Evolutionary conservation across 441 rosid genomes (phyloP).

Genomic region (Euphorbia celastroides): DNA sequence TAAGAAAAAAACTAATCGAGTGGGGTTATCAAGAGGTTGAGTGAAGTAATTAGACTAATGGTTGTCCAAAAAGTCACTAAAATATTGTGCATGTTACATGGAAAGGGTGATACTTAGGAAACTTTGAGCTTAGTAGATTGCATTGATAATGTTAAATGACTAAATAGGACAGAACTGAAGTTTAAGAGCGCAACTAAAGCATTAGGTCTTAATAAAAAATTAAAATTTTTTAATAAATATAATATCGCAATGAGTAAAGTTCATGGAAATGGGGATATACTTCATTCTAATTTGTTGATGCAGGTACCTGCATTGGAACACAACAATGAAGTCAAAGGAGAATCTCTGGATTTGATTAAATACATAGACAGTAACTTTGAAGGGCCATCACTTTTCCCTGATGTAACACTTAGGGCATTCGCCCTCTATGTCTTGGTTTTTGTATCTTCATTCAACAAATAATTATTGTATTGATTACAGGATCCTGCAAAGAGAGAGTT

Average conservation of each 20-base stretch:
- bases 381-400: slow-evolving; percentile 74
- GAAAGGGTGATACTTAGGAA: too few relatives aligned
- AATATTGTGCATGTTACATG: background rate
- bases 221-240: too few relatives aligned
- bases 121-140: too few relatives aligned
- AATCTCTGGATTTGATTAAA: slow-evolving; percentile 71
- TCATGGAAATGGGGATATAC: background rate
- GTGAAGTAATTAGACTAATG: too few relatives aligned
- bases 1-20: too few relatives aligned
- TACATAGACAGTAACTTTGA: slow-evolving; percentile 64
- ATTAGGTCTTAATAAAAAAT: background rate
- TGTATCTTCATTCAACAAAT: background rate
- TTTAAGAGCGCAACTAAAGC: background rate
- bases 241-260: background rate
- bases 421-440: slow-evolving; percentile 9
- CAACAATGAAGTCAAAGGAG: slow-evolving; percentile 58
- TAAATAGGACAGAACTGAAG: background rate
- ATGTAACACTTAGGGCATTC: slow-evolving; percentile 33
- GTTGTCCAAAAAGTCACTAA: background rate
- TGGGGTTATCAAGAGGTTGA: background rate
- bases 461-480: slow-evolving; percentile 25
- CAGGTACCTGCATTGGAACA: slow-evolving; percentile 83
- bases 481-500: slow-evolving; percentile 55
- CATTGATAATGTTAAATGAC: background rate
- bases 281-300: background rate